These are phyloP conservation scores for Dispira simplex DNA, from an alignment of 192 early-diverging fungal genomes.

Conservation along the genomic window DNA sequence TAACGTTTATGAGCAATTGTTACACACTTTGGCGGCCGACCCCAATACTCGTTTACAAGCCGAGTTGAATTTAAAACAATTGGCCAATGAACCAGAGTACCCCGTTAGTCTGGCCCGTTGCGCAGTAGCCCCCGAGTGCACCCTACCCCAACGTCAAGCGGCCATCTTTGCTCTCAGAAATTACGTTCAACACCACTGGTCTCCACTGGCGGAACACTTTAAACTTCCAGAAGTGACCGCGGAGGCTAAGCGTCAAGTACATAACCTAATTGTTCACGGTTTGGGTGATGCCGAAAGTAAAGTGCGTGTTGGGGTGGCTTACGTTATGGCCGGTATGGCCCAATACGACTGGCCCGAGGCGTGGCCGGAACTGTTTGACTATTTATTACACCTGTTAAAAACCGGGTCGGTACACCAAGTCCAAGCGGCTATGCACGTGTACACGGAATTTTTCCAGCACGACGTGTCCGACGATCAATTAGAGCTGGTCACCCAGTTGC, in stretches of 20 bases:
- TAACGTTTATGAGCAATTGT: slow-evolving; percentile 50
- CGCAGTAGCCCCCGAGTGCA: slow-evolving; percentile 39
- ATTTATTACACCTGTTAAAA: slow-evolving; percentile 50
- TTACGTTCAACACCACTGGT: slow-evolving; percentile 64
- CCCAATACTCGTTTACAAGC: slow-evolving; percentile 42
- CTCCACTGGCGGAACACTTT: not conserved
- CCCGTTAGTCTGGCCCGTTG: slow-evolving; percentile 51
- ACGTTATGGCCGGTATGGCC: slow-evolving; percentile 76
- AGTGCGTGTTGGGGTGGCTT: slow-evolving; percentile 27
- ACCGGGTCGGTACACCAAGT: slow-evolving; percentile 49
- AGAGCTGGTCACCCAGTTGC: slow-evolving; percentile 59
- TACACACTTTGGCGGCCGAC: slow-evolving; percentile 51
- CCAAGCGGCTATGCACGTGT: slow-evolving; percentile 78
- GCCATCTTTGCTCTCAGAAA: slow-evolving; percentile 53
- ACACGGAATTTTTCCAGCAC: slow-evolving; percentile 63
- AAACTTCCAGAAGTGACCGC: not conserved
- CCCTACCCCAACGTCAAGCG: slow-evolving; percentile 51
- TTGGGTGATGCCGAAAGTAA: not conserved
- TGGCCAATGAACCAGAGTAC: slow-evolving; percentile 39
- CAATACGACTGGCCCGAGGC: slow-evolving; percentile 85
- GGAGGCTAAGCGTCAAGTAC: not conserved
- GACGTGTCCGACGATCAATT: slow-evolving; percentile 82
- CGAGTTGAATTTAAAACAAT: slow-evolving; percentile 49
- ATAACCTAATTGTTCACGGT: not conserved
- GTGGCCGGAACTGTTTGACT: slow-evolving; percentile 80